Evolutionary conservation across 2,329 filamentous ascomycete genomes (phyloP).

Genomic region (Hawksworthiomyces lignivorus): DNA sequence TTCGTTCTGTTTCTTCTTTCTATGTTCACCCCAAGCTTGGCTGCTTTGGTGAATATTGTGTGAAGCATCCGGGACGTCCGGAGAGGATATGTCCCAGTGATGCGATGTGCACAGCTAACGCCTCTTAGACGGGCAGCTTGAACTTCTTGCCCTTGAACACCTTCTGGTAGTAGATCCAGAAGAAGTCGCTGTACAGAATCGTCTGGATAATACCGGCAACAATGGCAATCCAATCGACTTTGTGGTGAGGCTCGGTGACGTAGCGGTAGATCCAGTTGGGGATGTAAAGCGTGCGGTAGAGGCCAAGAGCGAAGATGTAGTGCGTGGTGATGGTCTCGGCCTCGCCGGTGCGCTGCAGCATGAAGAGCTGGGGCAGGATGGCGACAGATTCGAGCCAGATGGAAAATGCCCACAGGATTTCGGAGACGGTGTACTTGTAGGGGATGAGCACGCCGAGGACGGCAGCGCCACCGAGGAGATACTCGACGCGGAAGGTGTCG

Average conservation of each 20-base stretch:
- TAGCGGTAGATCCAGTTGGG: slow-evolving; percentile 98
- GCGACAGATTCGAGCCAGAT: slow-evolving; percentile 98
- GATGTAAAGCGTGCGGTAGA: slow-evolving; percentile 91
- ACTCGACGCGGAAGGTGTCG: slow-evolving; percentile 96
- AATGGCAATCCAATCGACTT: slow-evolving; percentile 77
- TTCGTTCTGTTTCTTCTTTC: not conserved
- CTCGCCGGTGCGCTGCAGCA: slow-evolving; percentile 95
- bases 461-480: slow-evolving; percentile 74
- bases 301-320: slow-evolving; percentile 88
- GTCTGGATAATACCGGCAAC: slow-evolving; percentile 89
- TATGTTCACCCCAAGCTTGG: too few species aligned
- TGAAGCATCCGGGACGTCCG: too few species aligned
- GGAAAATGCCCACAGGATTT: slow-evolving; percentile 95
- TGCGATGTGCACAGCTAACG: too few species aligned
- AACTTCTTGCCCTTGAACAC: slow-evolving; percentile 84
- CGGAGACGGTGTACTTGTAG: slow-evolving; percentile 71
- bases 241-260: slow-evolving; percentile 63
- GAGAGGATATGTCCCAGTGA: too few species aligned
- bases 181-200: slow-evolving; percentile 95
- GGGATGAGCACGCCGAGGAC: slow-evolving; percentile 76
- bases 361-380: slow-evolving; percentile 94
- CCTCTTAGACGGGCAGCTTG: slow-evolving; percentile 71
- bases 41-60: too few species aligned
- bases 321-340: slow-evolving; percentile 99
- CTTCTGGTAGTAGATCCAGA: slow-evolving; percentile 99